Base-by-base conservation (phyloP, 2,329 filamentous ascomycete species). In the Coniella lustricola region DNA sequence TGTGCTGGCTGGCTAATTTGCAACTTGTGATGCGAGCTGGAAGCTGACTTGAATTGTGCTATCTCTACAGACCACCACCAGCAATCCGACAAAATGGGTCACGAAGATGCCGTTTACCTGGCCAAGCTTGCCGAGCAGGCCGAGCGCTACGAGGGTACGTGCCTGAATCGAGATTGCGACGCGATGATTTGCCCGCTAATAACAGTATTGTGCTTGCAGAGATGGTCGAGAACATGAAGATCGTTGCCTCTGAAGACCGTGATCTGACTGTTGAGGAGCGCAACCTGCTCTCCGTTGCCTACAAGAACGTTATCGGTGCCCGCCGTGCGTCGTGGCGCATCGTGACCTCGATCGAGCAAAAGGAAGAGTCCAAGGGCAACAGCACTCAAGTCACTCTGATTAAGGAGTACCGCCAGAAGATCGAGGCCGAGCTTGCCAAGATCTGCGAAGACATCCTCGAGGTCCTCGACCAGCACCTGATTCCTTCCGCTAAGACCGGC, bases 201-300 rank as follows among this genome's bases (percentile, higher is more conserved):
- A 8, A 33, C 16, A 17, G 8, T 40, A 21, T 41, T 29, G 38
- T 12, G 10, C 31, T 17, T 40, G 51, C 72, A 96, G 91, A 96
- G 76, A 96, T 97, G 91, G 91, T 97, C 61, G 90, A 95, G 80
- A 95, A 96, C 83, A 97, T 97, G 91, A 97, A 96, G 84, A 84
- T 87, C 61, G 91, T 96, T 65, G 91, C 91, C 64, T 90, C 87
- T 60, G 88, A 91, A 68, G 82, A 87, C 67, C 82, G 78, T 63
- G 85, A 90, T 65, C 79, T 90, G 62, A 85, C 84, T 57, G 90
- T 96, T 60, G 91, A 96, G 75, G 90, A 96, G 82, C 87, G 90
- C 70, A 96, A 96, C 77, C 88, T 96, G 57, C 83, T 96, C 55
- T 95, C 90, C 53, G 90, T 96, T 68, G 90, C 90, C 72, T 96